Evolutionary conservation across 129 eudicot species (phyloP), one percentile per base, ranked within the genome.

Genomic region (Lactuca saligna): DNA sequence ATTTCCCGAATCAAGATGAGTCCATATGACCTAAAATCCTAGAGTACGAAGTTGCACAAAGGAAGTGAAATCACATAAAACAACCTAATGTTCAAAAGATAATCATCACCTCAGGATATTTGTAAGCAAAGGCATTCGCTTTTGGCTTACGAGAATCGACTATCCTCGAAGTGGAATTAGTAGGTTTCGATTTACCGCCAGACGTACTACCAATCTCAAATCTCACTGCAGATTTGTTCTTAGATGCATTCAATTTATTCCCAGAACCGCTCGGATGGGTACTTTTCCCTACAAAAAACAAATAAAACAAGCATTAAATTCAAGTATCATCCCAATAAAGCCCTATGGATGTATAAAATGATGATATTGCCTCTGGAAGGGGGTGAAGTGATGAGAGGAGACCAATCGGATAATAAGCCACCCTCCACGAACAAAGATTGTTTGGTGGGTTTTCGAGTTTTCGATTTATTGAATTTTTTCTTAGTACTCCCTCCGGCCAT

Each of bases 381-480:
- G 29, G 89, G 81, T 35, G 88, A 76, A 62, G 64, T 68, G 63
- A 51, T 76, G 50, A 79, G 8, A 17, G 83, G 68, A 37, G 79
- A 71, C 90, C 86, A 89, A 78, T 87, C 91, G 56, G 87, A 76
- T 69, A 91, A 81, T 4, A 85, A 37, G 59, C 97, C 97, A 53
- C 97, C 95, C 53, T 87, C 81, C 3, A 87, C 89, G 42, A 91
- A 91, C n/a, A 87, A 73, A 4, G 84, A 68, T 37, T 61, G 63
- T 42, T 66, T 64, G 25, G 73, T 25, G 46, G 80, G 78, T 11
- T 53, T 69, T 66, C 83, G 72, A 54, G 68, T 37, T 13, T 66
- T 82, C 0, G 85, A 59, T 80, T 80, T 84, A 8, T 77, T 71
- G 7, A 61, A 12, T 5, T 53, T 80, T 56, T 78, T 80, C 58